Conservation (phyloP, 2,329 filamentous ascomycete genomes). For the Colletotrichum sp. region DNA sequence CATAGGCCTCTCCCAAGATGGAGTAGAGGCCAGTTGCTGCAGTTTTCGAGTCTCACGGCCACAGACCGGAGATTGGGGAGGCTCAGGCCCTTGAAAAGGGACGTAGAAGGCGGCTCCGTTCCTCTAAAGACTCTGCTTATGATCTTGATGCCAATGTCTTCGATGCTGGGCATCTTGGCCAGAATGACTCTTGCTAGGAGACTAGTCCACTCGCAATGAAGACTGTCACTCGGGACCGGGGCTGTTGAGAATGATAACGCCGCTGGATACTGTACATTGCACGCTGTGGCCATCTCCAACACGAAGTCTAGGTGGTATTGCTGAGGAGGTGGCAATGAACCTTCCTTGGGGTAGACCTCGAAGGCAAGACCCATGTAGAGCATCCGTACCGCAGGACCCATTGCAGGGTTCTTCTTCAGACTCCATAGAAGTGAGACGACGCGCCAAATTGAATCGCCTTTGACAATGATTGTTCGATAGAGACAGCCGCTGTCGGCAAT, state of each 20-base stretch:
- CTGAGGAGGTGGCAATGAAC: neutral
- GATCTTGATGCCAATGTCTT: neutral
- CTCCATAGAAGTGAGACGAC: neutral
- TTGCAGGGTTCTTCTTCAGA: neutral
- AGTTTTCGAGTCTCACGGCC: neutral
- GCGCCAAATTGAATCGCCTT: neutral
- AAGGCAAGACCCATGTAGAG: neutral
- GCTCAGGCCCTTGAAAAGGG: neutral
- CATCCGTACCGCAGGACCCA: neutral
- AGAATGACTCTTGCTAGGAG: neutral
- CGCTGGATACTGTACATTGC: neutral
- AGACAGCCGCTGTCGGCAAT: neutral
- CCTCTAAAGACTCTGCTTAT: neutral
- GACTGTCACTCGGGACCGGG: neutral
- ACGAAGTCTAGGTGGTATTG: neutral
- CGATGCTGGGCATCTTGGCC: neutral
- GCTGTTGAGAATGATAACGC: neutral
- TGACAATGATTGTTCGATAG: neutral
- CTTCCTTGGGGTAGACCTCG: neutral
- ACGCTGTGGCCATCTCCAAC: neutral
- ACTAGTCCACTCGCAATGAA: neutral
- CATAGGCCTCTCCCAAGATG: fast-evolving
- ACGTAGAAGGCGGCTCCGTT: neutral
- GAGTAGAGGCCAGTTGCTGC: neutral
- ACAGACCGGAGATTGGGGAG: neutral